A percentile compares a stretch with the other conserved stretches of the same genome.
Evolutionary conservation across 1,139 yeast genomes (phyloP).

Genomic region (Geotrichum candidum): DNA sequence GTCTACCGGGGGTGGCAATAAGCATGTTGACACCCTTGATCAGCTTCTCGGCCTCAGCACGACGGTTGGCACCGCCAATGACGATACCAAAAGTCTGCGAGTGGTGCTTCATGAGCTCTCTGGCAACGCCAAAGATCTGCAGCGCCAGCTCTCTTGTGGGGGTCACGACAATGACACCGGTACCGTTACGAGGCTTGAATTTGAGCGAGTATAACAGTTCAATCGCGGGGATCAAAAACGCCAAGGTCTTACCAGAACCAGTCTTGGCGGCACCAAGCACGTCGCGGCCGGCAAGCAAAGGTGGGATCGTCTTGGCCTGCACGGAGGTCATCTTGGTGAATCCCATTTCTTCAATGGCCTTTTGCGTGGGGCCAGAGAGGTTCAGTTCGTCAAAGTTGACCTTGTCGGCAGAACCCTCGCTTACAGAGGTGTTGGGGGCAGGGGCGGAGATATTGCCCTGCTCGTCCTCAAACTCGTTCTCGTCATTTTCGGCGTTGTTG

Average conservation of each 20-base stretch:
- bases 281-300: constrained; percentile 89
- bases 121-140: constrained; percentile 94
- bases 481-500: constrained; percentile 23
- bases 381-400: constrained; percentile 48
- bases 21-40: constrained; percentile 88
- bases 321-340: constrained; percentile 86
- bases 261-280: constrained; percentile 97
- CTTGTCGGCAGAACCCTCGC: constrained; percentile 20
- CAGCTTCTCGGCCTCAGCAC: constrained; percentile 93
- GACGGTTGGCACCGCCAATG: constrained; percentile 96
- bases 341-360: constrained; percentile 81
- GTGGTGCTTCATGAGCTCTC: constrained; percentile 86
- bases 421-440: constrained; percentile 22
- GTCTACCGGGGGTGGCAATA: constrained; percentile 96
- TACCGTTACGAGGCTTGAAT: constrained; percentile 88
- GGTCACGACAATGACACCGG: constrained; percentile 80
- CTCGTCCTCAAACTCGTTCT: constrained; percentile 22
- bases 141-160: constrained; percentile 92
- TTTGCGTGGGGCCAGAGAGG: constrained; percentile 73
- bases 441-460: constrained; percentile 26
- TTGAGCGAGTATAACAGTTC: constrained; percentile 83
- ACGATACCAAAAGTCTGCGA: constrained; percentile 94
- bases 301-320: constrained; percentile 92
- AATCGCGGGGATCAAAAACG: constrained; percentile 90
- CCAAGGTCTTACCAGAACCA: constrained; percentile 95